These are phyloP conservation scores for Russula vinacea DNA, from an alignment of 768 basidiomycete species.

Conservation along the genomic window DNA sequence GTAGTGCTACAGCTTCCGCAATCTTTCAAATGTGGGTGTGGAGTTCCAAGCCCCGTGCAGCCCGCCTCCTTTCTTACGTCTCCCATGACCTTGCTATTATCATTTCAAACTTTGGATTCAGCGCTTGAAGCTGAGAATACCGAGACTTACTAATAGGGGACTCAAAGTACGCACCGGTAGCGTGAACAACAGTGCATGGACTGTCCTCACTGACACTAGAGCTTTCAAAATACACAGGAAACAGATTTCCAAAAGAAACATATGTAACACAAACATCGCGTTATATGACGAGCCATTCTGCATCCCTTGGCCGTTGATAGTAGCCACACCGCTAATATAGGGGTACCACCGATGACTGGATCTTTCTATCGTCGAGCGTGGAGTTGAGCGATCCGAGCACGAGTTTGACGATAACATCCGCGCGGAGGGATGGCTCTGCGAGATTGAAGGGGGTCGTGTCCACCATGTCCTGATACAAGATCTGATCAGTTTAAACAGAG, in stretches of 20 bases:
- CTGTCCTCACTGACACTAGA: not conserved
- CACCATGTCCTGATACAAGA: constrained; percentile 24
- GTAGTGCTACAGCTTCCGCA: too few relatives aligned
- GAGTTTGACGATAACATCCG: constrained; percentile 22
- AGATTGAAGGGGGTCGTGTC: constrained; percentile 21
- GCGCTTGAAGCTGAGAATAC: too few relatives aligned
- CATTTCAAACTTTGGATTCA: too few relatives aligned
- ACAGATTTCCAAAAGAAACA: not conserved
- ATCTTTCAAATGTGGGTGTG: too few relatives aligned
- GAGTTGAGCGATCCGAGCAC: constrained; percentile 21
- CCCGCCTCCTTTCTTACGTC: too few relatives aligned
- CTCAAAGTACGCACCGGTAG: too few relatives aligned
- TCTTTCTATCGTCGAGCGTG: not conserved
- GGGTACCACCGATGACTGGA: not conserved
- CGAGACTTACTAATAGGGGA: too few relatives aligned
- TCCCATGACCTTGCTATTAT: too few relatives aligned
- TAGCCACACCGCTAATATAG: not conserved
- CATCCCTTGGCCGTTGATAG: not conserved
- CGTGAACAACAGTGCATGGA: too few relatives aligned
- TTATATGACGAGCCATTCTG: not conserved
- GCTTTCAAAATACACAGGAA: too few relatives aligned
- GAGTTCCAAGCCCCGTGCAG: too few relatives aligned
- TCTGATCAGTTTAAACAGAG: not conserved
- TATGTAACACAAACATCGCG: not conserved
- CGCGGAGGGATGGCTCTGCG: constrained; percentile 23